phyloP scores from a whole-genome alignment of 441 rosid genomes.

The Mallotus japonicus region DNA sequence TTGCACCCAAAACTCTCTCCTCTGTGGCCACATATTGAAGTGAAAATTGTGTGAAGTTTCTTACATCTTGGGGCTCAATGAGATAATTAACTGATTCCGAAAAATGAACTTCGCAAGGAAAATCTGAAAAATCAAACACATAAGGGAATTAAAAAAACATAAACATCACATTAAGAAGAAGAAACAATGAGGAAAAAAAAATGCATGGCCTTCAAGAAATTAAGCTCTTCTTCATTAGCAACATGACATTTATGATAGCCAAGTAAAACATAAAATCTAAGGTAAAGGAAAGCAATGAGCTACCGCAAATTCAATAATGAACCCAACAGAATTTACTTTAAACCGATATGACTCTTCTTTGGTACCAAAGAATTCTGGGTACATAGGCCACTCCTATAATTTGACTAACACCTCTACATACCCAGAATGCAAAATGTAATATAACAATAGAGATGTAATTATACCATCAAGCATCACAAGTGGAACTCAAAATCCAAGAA shows the following conservation, averaged over 20 bases:
- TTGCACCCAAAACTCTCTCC: slow-evolving; percentile 29
- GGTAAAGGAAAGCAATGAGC: no score
- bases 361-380: no score
- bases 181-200: slow-evolving; percentile 8
- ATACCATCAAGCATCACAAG: no score
- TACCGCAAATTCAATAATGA: not conserved
- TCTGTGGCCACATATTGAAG: slow-evolving; percentile 53
- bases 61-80: slow-evolving; percentile 48
- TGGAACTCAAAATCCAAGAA: not conserved
- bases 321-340: no score
- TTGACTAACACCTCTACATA: no score
- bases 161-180: slow-evolving; percentile 17
- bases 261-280: not conserved
- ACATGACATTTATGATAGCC: not conserved
- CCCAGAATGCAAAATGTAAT: no score
- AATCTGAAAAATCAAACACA: slow-evolving; percentile 43
- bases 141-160: slow-evolving; percentile 1
- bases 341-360: no score
- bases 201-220: not conserved
- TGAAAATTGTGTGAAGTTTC: slow-evolving; percentile 52
- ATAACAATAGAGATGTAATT: no score
- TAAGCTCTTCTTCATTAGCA: not conserved
- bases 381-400: no score
- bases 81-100: slow-evolving; percentile 47
- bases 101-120: slow-evolving; percentile 61